phyloP scores from a whole-genome alignment of 2,329 filamentous ascomycete genomes.

The Sphaerostilbella broomeana region DNA sequence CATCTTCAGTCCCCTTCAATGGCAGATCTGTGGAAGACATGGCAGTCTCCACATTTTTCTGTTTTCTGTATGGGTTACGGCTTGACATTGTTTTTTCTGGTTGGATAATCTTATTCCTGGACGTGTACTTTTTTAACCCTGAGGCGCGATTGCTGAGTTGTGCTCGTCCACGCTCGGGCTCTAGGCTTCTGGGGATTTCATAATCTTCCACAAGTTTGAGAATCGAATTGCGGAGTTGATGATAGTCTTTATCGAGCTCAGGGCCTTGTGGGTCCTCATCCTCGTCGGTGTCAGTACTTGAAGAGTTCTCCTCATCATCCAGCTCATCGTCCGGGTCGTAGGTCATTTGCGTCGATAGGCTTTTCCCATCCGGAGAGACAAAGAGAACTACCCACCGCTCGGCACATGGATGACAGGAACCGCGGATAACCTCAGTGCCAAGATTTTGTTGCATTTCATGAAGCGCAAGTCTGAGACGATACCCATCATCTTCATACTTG shows the following conservation, averaged over 20 bases:
- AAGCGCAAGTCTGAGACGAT: conserved; percentile 58
- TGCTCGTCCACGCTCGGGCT: conserved; percentile 51
- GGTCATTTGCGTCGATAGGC: conserved; percentile 63
- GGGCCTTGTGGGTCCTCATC: conserved; percentile 54
- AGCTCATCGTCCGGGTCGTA: conserved; percentile 62
- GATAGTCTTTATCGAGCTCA: conserved; percentile 71
- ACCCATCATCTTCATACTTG: conserved; percentile 58
- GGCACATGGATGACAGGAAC: conserved; percentile 68
- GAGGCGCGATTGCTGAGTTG: conserved; percentile 67
- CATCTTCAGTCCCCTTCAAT: conserved; percentile 27
- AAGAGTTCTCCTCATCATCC: conserved; percentile 59
- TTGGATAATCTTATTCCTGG: conserved; percentile 52
- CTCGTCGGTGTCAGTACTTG: conserved; percentile 53
- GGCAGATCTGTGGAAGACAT: conserved; percentile 12
- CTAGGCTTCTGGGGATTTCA: conserved; percentile 64
- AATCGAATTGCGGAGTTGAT: conserved; percentile 73
- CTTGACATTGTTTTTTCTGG: conserved; percentile 46
- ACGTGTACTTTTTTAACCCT: conserved; percentile 51
- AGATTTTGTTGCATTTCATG: conserved; percentile 64
- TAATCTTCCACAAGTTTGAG: conserved; percentile 76
- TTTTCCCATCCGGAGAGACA: conserved; percentile 65
- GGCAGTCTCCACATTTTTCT: conserved; percentile 18
- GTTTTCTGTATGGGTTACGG: conserved; percentile 50
- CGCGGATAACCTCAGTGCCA: conserved; percentile 57
- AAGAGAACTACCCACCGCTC: conserved; percentile 81